Base-by-base conservation (phyloP, 2,329 filamentous ascomycete genomes). In the Ceratocystis destructans region DNA sequence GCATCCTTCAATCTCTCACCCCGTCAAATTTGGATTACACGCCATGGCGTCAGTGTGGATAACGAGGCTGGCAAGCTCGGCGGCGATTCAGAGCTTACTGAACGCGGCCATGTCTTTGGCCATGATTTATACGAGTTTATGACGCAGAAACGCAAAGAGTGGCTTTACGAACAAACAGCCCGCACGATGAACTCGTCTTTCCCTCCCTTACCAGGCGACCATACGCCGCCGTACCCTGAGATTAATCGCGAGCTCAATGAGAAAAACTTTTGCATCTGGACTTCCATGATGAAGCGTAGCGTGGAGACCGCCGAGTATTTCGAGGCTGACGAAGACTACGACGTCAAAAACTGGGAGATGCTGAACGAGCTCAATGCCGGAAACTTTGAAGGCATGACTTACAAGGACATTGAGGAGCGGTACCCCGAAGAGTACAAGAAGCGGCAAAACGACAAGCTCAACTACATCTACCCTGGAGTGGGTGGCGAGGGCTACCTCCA, bases 181-280 rank as follows among this genome's bases (percentile, higher is more conserved):
- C 93, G 88, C 76, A 82, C 87, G 69, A 83, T 85, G 45, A 83
- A 87, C 69, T 87, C 87, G 0, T 87, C 88, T 67, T 96, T 96
- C 75, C 92, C 94, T n/a, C 93, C 94, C 0, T 83, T 87, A 53
- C 87, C 92, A 0, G 94, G 94, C 66, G 93, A 96, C 75, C 89
- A 88, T 70, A 97, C 94, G 0, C 94, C 94, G 3, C 94, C 94
- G 0, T 97, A 99, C 72, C 94, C 94, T 0, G 90, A 96, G 73
- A 87, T 87, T 71, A 82, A 84, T 69, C 81, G 81, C 62, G 86
- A 87, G 62, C 78, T 86, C 37, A 83, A 88, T 37, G 83, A 89
- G 72, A 96, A 96, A 78, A 90, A 90, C 73, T 97, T 96, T 74
- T 99, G 94, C 75, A 90, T 99, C 17, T 99, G 94, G 94, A 96